These are phyloP conservation scores for Ophiocordyceps sinensis DNA, from an alignment of 2,329 filamentous ascomycete species.

Conservation along the genomic window DNA sequence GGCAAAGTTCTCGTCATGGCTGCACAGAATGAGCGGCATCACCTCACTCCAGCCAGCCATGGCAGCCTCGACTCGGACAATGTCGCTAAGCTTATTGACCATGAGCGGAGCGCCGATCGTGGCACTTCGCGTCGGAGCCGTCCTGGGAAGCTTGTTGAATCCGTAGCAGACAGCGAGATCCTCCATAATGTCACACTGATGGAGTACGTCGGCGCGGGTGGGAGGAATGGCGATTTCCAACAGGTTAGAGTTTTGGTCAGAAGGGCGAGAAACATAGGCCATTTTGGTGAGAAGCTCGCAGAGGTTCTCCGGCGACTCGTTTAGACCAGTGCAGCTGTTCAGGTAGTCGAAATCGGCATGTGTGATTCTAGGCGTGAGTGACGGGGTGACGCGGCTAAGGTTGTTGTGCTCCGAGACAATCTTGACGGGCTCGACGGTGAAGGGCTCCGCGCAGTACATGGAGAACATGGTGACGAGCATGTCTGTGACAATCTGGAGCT, in stretches of 20 bases:
- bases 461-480: conserved; percentile 98
- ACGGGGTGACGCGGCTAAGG: conserved; percentile 66
- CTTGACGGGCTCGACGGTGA: conserved; percentile 87
- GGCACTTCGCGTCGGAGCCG: conserved; percentile 71
- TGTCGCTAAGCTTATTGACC: conserved; percentile 91
- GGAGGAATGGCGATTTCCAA: conserved; percentile 74
- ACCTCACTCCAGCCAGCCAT: conserved; percentile 96
- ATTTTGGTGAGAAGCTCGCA: conserved; percentile 76
- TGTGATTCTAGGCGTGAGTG: conserved; percentile 60
- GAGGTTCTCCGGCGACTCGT: conserved; percentile 59
- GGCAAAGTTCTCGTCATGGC: conserved; percentile 93
- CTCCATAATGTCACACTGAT: conserved; percentile 98
- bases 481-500: conserved; percentile 88
- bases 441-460: conserved; percentile 71
- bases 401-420: conserved; percentile 86
- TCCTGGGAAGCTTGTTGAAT: conserved; percentile 87
- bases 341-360: conserved; percentile 85
- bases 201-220: conserved; percentile 85
- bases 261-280: conserved; percentile 71
- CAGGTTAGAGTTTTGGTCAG: conserved; percentile 50
- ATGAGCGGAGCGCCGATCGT: conserved; percentile 76
- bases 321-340: conserved; percentile 79
- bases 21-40: conserved; percentile 90
- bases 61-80: conserved; percentile 74
- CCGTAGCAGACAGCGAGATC: conserved; percentile 94